Evolutionary conservation across 2,329 filamentous ascomycete species (phyloP).

Genomic region (Phaeomoniella chlamydospora): DNA sequence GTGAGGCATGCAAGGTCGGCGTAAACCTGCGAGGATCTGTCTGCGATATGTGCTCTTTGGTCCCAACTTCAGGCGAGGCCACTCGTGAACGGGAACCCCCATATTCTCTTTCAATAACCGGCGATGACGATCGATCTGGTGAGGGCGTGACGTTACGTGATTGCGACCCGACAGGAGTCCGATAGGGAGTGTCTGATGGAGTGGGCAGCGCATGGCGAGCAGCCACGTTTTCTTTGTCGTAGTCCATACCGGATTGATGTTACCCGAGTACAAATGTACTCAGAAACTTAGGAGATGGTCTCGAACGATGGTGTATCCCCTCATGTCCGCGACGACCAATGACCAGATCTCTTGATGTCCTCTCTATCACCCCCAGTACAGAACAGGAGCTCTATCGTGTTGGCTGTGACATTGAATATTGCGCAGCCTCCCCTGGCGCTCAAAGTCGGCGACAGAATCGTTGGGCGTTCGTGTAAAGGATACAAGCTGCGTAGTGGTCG

Average conservation of each 20-base stretch:
- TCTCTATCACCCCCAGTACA: no score
- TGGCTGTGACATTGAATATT: no score
- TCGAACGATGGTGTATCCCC: no score
- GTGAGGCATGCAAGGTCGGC: constrained; percentile 81
- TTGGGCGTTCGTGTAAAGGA: no score
- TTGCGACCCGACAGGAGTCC: constrained; percentile 38
- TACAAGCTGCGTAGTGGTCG: no score
- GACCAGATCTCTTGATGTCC: no score
- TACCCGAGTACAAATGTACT: not conserved
- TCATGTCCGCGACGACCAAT: no score
- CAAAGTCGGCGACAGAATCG: no score
- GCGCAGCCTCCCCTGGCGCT: no score
- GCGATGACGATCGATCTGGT: constrained; percentile 35
- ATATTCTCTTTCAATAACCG: constrained; percentile 28
- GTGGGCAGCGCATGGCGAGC: constrained; percentile 55
- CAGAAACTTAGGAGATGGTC: no score
- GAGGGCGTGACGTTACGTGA: constrained; percentile 39
- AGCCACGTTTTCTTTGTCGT: constrained; percentile 26
- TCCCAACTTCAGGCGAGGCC: constrained; percentile 41
- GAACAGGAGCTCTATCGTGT: no score
- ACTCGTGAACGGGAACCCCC: constrained; percentile 33
- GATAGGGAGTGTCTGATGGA: constrained; percentile 56
- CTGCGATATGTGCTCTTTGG: constrained; percentile 53
- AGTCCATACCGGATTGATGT: constrained; percentile 20
- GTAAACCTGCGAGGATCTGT: constrained; percentile 88